Evolutionary conservation across 306 rosid species (phyloP).

Genomic region (Crotalaria pallida): DNA sequence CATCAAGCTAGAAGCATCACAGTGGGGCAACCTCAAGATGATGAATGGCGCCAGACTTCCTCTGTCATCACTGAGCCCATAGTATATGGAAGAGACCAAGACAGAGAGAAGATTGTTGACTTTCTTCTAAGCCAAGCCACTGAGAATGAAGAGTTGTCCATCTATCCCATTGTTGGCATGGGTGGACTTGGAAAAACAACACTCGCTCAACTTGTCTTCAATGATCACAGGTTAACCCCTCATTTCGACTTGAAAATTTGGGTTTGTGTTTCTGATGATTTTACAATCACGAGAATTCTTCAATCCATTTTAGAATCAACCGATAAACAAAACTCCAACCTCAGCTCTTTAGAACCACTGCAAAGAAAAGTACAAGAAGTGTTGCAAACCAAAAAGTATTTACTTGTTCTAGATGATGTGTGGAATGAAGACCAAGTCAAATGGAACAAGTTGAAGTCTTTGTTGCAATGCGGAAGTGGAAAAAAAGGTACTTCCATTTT

Average conservation of each 20-base stretch:
- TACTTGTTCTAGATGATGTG: conserved; percentile 35
- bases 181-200: conserved; percentile 22
- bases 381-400: conserved; percentile 14
- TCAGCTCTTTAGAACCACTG: background rate
- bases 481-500: conserved; percentile 11
- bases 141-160: background rate
- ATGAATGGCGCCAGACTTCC: conserved; percentile 13
- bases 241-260: background rate
- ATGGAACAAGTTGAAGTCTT: conserved; percentile 22
- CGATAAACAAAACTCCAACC: background rate
- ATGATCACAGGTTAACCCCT: background rate
- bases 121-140: background rate
- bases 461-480: conserved; percentile 18
- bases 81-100: conserved; percentile 14
- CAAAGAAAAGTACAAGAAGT: background rate
- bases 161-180: conserved; percentile 10
- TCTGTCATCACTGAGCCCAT: background rate
- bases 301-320: background rate
- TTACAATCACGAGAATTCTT: background rate
- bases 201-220: background rate
- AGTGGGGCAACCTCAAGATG: background rate
- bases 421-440: conserved; percentile 20
- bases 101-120: background rate
- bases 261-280: conserved; percentile 3
- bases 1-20: background rate